These are phyloP conservation scores for Edaphochlamys debaryana DNA, from an alignment of 139 green algal species.

Conservation along the genomic window DNA sequence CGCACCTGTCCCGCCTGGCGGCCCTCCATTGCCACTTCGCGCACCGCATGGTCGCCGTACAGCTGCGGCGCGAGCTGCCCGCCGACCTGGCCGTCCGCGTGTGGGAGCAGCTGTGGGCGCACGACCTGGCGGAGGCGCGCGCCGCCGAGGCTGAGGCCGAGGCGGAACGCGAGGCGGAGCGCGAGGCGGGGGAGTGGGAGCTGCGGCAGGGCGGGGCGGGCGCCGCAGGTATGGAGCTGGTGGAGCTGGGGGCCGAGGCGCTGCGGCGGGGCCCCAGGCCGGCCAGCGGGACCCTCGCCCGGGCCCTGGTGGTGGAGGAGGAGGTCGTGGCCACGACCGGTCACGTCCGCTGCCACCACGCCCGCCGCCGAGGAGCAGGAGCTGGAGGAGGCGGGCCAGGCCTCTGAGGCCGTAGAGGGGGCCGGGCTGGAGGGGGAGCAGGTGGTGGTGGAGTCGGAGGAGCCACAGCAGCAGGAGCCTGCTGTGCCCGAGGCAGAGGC, in stretches of 20 bases:
- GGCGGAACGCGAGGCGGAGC: background rate
- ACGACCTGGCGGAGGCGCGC: slow-evolving; percentile 36
- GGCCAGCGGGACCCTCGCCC: too few relatives aligned
- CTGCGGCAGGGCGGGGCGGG: background rate
- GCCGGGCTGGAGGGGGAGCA: background rate
- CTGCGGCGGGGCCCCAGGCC: too few relatives aligned
- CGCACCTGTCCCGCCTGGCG: slow-evolving; percentile 35
- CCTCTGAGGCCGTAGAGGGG: background rate
- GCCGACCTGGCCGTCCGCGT: slow-evolving; percentile 62
- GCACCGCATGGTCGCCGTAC: slow-evolving; percentile 85
- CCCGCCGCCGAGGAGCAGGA: background rate
- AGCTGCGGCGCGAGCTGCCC: slow-evolving; percentile 81
- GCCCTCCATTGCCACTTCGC: slow-evolving; percentile 85
- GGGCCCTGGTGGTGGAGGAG: too few relatives aligned
- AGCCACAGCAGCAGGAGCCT: background rate
- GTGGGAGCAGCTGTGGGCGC: slow-evolving; percentile 75
- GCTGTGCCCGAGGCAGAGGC: too few relatives aligned
- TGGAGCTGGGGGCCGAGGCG: background rate
- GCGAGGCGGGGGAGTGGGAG: background rate
- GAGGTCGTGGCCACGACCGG: too few relatives aligned
- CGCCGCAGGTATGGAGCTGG: background rate
- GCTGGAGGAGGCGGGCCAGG: background rate
- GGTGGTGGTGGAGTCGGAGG: background rate
- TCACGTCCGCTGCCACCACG: too few relatives aligned
- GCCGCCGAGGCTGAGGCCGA: background rate